Percentiles rank a stretch among this genome's conserved stretches.
Conservation (phyloP, 139 green algal genomes). For the Auxenochlorella pyrenoidosa region DNA sequence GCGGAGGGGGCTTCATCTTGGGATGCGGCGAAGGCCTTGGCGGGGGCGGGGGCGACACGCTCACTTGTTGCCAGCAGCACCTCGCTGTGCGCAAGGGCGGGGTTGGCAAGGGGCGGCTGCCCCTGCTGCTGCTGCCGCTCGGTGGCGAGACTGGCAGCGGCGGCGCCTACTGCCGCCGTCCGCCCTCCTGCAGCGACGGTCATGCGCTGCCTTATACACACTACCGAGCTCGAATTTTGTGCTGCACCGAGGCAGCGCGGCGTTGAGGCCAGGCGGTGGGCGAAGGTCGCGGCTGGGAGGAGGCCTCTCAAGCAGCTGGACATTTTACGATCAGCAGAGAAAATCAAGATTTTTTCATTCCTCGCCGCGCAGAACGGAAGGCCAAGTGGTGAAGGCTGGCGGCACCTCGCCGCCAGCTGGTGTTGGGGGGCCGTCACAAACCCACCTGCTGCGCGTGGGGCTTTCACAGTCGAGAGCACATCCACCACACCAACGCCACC, state of each 20-base stretch:
- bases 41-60: too few species aligned
- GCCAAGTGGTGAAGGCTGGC: too few species aligned
- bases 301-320: not conserved
- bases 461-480: too few species aligned
- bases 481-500: too few species aligned
- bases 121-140: not conserved
- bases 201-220: not conserved
- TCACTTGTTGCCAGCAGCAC: conserved; percentile 48
- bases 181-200: not conserved
- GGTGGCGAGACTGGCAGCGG: not conserved
- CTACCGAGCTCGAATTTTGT: not conserved
- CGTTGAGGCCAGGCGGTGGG: not conserved
- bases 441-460: too few species aligned
- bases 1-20: too few species aligned
- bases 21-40: too few species aligned
- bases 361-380: too few species aligned
- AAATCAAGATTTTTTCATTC: too few species aligned
- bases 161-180: not conserved
- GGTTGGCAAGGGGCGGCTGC: not conserved
- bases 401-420: too few species aligned
- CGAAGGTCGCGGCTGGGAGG: not conserved
- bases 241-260: not conserved
- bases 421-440: too few species aligned
- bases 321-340: too few species aligned
- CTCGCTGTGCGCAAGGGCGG: conserved; percentile 31